A percentile compares a stretch with the other conserved stretches of the same genome.
phyloP scores from a whole-genome alignment of 495 filamentous ascomycete genomes.

The Penicillium chermesinum region DNA sequence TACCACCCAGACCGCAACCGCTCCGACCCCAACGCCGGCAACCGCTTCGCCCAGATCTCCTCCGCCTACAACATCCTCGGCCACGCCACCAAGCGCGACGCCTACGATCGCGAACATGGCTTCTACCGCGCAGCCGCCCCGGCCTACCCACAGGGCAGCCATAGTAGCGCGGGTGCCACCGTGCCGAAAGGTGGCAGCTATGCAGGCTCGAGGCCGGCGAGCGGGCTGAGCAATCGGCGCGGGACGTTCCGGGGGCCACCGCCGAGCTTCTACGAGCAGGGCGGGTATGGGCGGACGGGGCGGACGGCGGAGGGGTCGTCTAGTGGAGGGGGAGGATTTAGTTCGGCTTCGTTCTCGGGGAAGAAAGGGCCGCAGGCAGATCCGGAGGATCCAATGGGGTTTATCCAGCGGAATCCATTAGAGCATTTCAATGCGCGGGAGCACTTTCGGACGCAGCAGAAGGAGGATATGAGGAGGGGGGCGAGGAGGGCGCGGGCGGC shows the following conservation, averaged over 20 bases:
- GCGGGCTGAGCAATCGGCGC: conserved; percentile 72
- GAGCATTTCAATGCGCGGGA: conserved; percentile 60
- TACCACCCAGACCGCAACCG: conserved; percentile 95
- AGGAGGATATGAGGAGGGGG: conserved; percentile 51
- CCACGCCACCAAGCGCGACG: conserved; percentile 61
- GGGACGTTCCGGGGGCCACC: conserved; percentile 77
- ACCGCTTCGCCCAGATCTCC: conserved; percentile 78
- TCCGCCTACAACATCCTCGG: conserved; percentile 81
- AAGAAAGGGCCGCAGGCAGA: conserved; percentile 2
- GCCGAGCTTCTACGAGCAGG: conserved; percentile 77
- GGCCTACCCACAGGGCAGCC: conserved; percentile 37
- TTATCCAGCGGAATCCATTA: conserved; percentile 48
- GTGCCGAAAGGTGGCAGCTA: conserved; percentile 37
- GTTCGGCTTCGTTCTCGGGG: conserved; percentile 21
- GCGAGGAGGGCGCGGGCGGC: conserved; percentile 28
- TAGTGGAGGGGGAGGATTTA: conserved; percentile 11
- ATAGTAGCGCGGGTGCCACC: conserved; percentile 36
- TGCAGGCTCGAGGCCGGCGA: conserved; percentile 67
- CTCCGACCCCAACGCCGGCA: conserved; percentile 61
- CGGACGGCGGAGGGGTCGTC: conserved; percentile 9
- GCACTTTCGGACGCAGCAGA: conserved; percentile 63
- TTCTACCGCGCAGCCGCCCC: conserved; percentile 26
- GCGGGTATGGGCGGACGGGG: conserved; percentile 48
- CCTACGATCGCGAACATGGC: conserved; percentile 69
- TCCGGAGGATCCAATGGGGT: conserved; percentile 40